Conservation (phyloP, 768 basidiomycete genomes). For the Mycena capillaripes region DNA sequence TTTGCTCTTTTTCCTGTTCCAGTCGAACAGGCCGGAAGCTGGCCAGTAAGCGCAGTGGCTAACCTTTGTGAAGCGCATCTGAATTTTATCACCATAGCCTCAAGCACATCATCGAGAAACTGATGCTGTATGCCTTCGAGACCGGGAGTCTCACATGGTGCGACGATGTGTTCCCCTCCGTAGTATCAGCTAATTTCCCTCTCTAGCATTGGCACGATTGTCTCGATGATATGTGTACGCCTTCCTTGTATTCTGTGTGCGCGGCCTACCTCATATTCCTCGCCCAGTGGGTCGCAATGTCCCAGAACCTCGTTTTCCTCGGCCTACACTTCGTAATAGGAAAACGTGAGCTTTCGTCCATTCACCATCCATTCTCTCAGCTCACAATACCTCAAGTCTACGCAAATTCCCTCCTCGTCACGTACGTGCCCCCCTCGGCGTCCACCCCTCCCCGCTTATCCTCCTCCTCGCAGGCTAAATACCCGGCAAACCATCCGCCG, state of each 20-base stretch:
- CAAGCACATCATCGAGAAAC: conserved; percentile 60
- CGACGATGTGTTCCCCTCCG: not conserved
- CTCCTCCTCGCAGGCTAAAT: conserved; percentile 14
- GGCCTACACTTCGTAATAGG: conserved; percentile 56
- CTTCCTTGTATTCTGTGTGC: conserved; percentile 5
- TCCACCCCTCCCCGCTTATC: not conserved
- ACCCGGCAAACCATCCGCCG: conserved; percentile 29
- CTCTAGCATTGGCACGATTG: conserved; percentile 47
- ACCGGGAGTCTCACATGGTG: conserved; percentile 66
- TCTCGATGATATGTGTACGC: conserved; percentile 52
- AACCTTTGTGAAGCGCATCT: not conserved
- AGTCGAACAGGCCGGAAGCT: conserved; percentile 51
- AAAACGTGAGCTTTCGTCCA: conserved; percentile 46
- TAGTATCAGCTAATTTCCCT: not conserved
- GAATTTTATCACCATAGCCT: conserved; percentile 46
- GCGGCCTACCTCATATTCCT: not conserved
- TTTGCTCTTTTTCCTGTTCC: conserved; percentile 59
- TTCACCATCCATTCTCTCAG: not conserved
- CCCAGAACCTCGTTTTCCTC: conserved; percentile 54
- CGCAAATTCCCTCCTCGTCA: conserved; percentile 29
- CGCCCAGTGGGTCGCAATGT: conserved; percentile 51
- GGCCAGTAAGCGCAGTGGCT: conserved; percentile 49
- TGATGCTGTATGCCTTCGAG: conserved; percentile 67
- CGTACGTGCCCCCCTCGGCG: not conserved
- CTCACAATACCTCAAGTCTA: conserved; percentile 6